phyloP scores from a whole-genome alignment of 805 yeast species.

The Schizosaccharomyces cryophilus region DNA sequence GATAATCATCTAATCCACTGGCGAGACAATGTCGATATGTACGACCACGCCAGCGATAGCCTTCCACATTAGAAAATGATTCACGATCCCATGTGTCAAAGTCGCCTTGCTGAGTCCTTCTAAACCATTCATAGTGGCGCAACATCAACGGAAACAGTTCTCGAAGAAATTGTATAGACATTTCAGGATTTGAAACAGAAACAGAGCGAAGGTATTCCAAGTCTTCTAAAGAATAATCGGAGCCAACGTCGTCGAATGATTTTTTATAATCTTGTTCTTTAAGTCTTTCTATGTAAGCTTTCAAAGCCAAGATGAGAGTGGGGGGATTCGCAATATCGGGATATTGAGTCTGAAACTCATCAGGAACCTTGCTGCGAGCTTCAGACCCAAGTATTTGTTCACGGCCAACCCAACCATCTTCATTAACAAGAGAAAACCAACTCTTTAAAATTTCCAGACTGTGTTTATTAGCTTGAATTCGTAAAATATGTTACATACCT shows the following conservation, averaged over 20 bases:
- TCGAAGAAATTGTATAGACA: conserved; percentile 16
- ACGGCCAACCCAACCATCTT: conserved; percentile 88
- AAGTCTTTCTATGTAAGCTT: conserved; percentile 7
- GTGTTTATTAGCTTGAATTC: not conserved
- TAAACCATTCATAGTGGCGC: conserved; percentile 65
- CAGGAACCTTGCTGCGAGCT: conserved; percentile 69
- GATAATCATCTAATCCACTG: conserved; percentile 88
- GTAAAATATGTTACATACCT: not conserved
- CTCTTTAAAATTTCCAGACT: conserved; percentile 38
- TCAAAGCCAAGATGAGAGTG: conserved; percentile 38
- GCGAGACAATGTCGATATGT: conserved; percentile 67
- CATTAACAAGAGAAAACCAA: conserved; percentile 72
- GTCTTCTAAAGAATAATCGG: conserved; percentile 7
- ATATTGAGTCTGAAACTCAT: conserved; percentile 59
- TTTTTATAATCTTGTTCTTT: conserved; percentile 2
- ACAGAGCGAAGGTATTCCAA: conserved; percentile 20
- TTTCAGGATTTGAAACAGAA: conserved; percentile 28
- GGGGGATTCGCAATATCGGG: conserved; percentile 91
- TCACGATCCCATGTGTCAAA: conserved; percentile 44
- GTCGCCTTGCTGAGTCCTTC: conserved; percentile 56
- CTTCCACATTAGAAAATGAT: conserved; percentile 26
- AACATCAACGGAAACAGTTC: conserved; percentile 53
- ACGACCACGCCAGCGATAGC: conserved; percentile 84
- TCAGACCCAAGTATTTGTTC: conserved; percentile 86
- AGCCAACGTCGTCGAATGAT: conserved; percentile 1